Percentiles rank a stretch among this genome's conserved stretches.
phyloP scores from a whole-genome alignment of 1,284 basidiomycete genomes.

The Phaffia rhodozyma region DNA sequence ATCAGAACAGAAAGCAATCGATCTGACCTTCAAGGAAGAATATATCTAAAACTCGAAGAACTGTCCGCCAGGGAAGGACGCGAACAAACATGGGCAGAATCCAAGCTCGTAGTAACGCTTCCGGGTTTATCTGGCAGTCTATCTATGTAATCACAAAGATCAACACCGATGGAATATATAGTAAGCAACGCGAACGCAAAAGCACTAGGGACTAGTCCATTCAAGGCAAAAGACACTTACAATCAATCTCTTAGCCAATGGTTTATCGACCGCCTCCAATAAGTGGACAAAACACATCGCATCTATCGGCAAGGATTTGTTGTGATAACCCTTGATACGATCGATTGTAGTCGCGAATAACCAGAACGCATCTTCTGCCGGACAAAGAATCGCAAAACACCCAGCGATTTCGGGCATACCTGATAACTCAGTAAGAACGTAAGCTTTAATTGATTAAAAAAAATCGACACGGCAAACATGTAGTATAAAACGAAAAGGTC shows the following conservation, averaged over 20 bases:
- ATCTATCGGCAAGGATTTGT: constrained; percentile 62
- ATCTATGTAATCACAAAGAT: constrained; percentile 5
- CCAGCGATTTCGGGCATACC: constrained; percentile 66
- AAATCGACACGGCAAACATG: background rate
- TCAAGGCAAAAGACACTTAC: constrained; percentile 29
- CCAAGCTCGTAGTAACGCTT: constrained; percentile 31
- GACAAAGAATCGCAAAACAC: constrained; percentile 64
- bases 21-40: constrained; percentile 68
- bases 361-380: constrained; percentile 89
- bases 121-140: constrained; percentile 24
- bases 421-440: constrained; percentile 30
- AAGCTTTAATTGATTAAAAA: constrained; percentile 5
- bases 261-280: constrained; percentile 54
- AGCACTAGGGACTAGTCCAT: background rate
- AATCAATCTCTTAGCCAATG: constrained; percentile 54
- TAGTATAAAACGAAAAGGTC: background rate
- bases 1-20: background rate
- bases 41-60: constrained; percentile 73
- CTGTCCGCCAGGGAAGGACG: constrained; percentile 59
- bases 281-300: constrained; percentile 62
- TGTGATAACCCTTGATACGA: constrained; percentile 66
- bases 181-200: background rate
- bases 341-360: constrained; percentile 54
- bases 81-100: constrained; percentile 44
- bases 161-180: background rate